Base-by-base conservation (phyloP, 2,329 filamentous ascomycete species). In the Beauveria medogensis region DNA sequence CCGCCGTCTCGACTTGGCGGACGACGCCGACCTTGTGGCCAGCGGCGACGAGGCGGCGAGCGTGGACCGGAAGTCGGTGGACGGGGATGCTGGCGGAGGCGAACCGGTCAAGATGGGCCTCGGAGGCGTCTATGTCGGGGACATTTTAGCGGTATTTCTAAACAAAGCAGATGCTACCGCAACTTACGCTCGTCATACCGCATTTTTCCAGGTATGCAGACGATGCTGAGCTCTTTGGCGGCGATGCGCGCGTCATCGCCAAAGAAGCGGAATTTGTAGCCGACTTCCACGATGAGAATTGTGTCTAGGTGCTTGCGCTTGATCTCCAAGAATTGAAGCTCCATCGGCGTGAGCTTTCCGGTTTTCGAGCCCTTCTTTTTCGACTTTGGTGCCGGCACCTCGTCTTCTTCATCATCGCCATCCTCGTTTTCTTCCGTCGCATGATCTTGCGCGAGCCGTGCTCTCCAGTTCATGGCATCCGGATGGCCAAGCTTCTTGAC, bases 201-300 rank as follows among this genome's bases (percentile, higher is more conserved):
- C 73, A 93, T 86, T 70, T 97, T 97, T 41, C 94, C 94, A 0
- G 94, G 93, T 67, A 99, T 97, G 72, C 94, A 99, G 44, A 99
- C 89, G 66, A 99, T 97, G 63, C 91, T 90, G 54, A 99, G 80
- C 71, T 93, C 91, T 72, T 93, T 96, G 14, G 92, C 90, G 5
- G 93, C 94, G 59, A 86, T 84, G 58, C 92, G 84, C 9, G 94
- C 94, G 77, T 99, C 94, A 69, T 97, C 93, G 12, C 94, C 94
- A 70, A 96, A 96, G 77, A 99, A 96, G 40, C 90, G 87, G 75
- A 96, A 99, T 72, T 99, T 99, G 77, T 99, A 99, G 55, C 94
- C 94, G 9, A 97, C 94, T 72, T 99, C 93, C 57, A 97, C 87
- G 14, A 97, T 89, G 59, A 99, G 80, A 22, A 99, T 69, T 0